A percentile compares a stretch with the other conserved stretches of the same genome.
Evolutionary conservation across 768 basidiomycete genomes (phyloP).

Genomic region (Russula abietina): DNA sequence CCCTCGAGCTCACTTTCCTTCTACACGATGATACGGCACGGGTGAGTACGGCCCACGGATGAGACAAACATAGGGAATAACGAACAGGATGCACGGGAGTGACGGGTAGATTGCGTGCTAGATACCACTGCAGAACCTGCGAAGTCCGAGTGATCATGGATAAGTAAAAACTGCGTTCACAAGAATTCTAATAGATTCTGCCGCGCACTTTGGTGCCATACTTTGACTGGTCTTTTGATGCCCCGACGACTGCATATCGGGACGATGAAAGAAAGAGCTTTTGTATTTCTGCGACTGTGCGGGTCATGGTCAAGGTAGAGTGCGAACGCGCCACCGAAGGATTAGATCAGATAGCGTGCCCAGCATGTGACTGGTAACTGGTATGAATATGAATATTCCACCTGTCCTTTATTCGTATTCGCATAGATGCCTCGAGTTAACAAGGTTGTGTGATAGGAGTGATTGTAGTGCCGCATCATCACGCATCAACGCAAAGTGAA

Average conservation of each 20-base stretch:
- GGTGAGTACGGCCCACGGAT: background rate
- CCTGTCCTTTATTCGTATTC: background rate
- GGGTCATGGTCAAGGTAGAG: constrained; percentile 2
- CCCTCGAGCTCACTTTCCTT: constrained; percentile 69
- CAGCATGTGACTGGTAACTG: background rate
- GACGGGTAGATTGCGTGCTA: constrained; percentile 49
- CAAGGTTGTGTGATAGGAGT: background rate
- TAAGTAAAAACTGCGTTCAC: background rate
- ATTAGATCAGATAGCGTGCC: background rate
- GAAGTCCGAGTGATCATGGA: background rate
- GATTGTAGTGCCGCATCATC: background rate
- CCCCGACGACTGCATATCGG: constrained; percentile 73
- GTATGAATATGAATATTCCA: too few species aligned
- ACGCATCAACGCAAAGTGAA: too few species aligned
- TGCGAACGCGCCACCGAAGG: background rate
- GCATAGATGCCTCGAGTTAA: background rate
- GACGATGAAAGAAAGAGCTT: constrained; percentile 54
- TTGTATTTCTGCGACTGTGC: constrained; percentile 40
- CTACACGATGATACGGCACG: constrained; percentile 33
- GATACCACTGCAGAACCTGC: constrained; percentile 77
- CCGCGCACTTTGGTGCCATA: constrained; percentile 63
- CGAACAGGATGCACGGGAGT: constrained; percentile 72
- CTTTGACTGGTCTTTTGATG: constrained; percentile 72
- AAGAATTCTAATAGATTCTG: background rate
- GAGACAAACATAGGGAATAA: background rate